These are phyloP conservation scores for Rehmannia glutinosa DNA, from an alignment of 257 asterid genomes.

Conservation along the genomic window DNA sequence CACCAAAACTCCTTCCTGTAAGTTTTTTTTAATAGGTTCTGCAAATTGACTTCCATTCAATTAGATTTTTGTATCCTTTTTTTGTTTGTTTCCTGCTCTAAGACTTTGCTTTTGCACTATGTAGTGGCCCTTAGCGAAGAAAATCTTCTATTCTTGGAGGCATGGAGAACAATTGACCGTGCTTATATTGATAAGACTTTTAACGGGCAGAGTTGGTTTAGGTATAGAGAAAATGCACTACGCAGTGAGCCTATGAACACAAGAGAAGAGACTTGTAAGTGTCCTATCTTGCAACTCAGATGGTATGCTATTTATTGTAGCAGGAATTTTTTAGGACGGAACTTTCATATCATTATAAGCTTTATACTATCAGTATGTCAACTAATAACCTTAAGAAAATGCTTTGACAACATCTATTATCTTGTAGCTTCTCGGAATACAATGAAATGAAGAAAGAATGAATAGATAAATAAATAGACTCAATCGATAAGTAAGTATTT, in stretches of 20 bases:
- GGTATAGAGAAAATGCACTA: conserved; percentile 89
- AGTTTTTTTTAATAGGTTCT: conserved; percentile 17
- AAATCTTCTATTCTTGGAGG: conserved; percentile 92
- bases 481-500: no score
- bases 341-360: not conserved
- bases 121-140: conserved; percentile 91
- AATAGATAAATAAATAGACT: no score
- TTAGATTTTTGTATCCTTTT: not conserved
- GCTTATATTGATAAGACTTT: conserved; percentile 92
- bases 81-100: conserved; percentile 1
- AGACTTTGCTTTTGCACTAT: conserved; percentile 6
- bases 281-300: conserved; percentile 7
- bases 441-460: no score
- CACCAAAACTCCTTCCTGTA: conserved; percentile 61
- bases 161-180: conserved; percentile 96
- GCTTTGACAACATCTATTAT: no score
- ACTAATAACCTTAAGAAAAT: not conserved
- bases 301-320: no score
- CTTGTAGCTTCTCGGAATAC: no score
- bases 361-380: not conserved
- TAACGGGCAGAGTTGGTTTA: conserved; percentile 99
- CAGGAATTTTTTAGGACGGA: no score
- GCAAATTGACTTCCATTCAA: not conserved
- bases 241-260: conserved; percentile 92
- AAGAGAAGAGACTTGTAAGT: conserved; percentile 90